Evolutionary conservation across 2,329 filamentous ascomycete genomes (phyloP), one percentile per base, ranked within the genome.

Genomic region (Xylaria sp.): DNA sequence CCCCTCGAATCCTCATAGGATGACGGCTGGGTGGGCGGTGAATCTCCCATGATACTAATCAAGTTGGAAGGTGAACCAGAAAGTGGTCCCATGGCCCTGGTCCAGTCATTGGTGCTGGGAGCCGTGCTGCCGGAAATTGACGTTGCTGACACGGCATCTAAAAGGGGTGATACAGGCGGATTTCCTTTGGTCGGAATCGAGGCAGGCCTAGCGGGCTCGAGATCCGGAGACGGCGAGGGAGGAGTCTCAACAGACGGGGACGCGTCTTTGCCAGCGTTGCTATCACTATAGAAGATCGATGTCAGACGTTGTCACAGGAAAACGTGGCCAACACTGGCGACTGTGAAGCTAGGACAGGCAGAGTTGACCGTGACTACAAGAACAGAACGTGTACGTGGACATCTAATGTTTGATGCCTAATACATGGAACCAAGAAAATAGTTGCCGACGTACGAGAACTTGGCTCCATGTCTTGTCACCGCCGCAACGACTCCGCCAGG

Each of bases 1-100:
- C 74, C 71, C 51, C 76, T 74, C 25, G 71, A 63, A 63, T 80
- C 78, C 66, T 80, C 78, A 54, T 80, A 80, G 15, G 78, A 80
- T 15, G 78, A 80, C n/a, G 78, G 78, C 51, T 78, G 78, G n/a
- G 78, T 80, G 23, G 78, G 78, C 9, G 78, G 78, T 54, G 78
- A 80, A 67, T 80, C 78, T 58, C 78, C 78, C 77, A 80, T 80
- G 56, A 80, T 75, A 55, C 78, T 79, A 60, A 79, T 80, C 65
- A 79, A 65, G 72, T 80, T 79, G 12, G 76, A 78, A 13, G 78
- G 78, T 25, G 78, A 80, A 56, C 76, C 78, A 65, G 72, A 77
- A 56, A 79, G 67, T 8, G 73, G 72, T 10, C 78, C 78, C 67
- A 76, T 76, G 1, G 73, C 72, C 59, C 74, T 76, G 15, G 74